Conservation (phyloP, 352 stramenopile species). For the Phytophthora fragariae region DNA sequence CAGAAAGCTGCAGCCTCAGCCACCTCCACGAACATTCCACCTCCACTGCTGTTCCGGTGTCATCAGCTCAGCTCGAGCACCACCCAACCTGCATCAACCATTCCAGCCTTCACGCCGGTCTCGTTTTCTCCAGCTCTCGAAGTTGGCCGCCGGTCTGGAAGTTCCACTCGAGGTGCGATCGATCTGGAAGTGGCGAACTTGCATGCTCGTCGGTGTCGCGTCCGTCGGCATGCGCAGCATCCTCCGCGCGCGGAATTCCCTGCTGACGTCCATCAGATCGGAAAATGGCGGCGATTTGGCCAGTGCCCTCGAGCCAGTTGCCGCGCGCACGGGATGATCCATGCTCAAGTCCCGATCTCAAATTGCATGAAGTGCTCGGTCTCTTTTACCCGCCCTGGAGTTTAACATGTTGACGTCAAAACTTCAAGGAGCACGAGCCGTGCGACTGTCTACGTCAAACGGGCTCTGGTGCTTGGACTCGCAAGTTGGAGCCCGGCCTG, state of each 20-base stretch:
- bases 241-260: background rate
- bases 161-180: conserved; percentile 18
- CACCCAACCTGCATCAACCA: background rate
- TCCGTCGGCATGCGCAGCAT: conserved; percentile 3
- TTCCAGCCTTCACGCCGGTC: conserved; percentile 1
- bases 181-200: conserved; percentile 31
- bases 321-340: conserved; percentile 20
- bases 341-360: conserved; percentile 24
- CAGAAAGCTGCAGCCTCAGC: background rate
- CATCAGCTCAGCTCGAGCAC: conserved; percentile 1
- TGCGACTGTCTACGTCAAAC: conserved; percentile 25
- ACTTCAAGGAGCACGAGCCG: conserved; percentile 35
- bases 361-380: background rate
- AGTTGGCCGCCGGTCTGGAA: conserved; percentile 8
- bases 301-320: conserved; percentile 36
- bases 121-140: conserved; percentile 11
- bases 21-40: background rate
- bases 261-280: conserved; percentile 28
- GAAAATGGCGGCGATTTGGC: conserved; percentile 40
- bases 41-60: background rate
- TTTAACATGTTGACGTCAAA: conserved; percentile 24
- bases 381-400: conserved; percentile 5
- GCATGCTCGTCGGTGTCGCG: conserved; percentile 23
- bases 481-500: conserved; percentile 6
- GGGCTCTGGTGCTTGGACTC: conserved; percentile 20